Evolutionary conservation across 176 grass and related monocot genomes (phyloP), one percentile per base, ranked within the genome.

Genomic region (Cenchrus fungigraminus): DNA sequence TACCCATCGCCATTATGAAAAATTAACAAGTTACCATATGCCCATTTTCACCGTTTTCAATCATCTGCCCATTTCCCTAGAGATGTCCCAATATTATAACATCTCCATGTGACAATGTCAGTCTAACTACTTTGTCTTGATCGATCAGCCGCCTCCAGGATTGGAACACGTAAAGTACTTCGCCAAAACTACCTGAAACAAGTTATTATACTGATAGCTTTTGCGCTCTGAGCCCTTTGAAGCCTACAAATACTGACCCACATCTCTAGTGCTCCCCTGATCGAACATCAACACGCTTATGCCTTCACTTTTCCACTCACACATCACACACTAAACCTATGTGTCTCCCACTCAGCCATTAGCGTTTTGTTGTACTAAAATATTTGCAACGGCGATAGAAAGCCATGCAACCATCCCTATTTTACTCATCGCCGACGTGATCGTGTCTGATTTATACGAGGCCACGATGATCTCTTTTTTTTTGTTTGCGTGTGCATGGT

Each of bases 171-270:
- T 37, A 80, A 80, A 91, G 76, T 75, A 50, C 68, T 37, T 65
- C 14, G 77, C 55, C 71, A 57, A 81, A 87, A 87, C 70, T 50
- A 81, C 63, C 85, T 77, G 89, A 87, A 87, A 58, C 81, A 81
- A n/a, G 64, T 55, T 87, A 87, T 76, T 65, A 87, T 87, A 91
- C 85, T 76, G 68, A 10, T 61, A 66, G 8, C 19, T 89, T 94
- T 94, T 55, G 87, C 85, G 86, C 58, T 47, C 85, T 87, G 85
- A 90, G 78, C 78, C 85, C 87, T 90, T 78, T 86, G 90, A 81
- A 89, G 80, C 93, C 86, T 88, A 92, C 93, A 92, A 87, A 92
- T 84, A 88, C 71, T 89, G 90, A 79, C 93, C 93, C 85, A 92
- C 92, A 84, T 31, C 81, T 79, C 85, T 79, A 91, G 83, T 91